phyloP scores from a whole-genome alignment of 805 yeast species.

The Candida anglica region DNA sequence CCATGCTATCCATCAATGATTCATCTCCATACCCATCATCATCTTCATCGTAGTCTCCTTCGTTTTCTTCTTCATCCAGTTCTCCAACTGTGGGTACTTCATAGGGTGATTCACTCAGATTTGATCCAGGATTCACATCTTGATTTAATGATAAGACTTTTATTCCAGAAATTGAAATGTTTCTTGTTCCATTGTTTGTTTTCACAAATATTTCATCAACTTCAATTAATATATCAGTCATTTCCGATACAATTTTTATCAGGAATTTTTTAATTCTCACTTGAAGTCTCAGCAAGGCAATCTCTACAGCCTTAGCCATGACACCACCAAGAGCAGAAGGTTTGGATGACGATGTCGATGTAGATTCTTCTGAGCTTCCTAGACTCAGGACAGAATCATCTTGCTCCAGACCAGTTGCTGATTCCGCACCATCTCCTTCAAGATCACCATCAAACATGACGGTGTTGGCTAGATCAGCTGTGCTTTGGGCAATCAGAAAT shows the following conservation, averaged over 20 bases:
- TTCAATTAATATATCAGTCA: conserved; percentile 29
- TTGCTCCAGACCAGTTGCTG: conserved; percentile 6
- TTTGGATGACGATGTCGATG: conserved; percentile 18
- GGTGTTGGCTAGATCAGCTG: conserved; percentile 68
- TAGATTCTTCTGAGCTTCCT: background rate
- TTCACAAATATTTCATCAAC: conserved; percentile 26
- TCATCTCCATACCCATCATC: conserved; percentile 33
- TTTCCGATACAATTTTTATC: conserved; percentile 47
- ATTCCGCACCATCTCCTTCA: conserved; percentile 11
- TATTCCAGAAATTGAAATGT: conserved; percentile 36
- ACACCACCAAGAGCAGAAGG: conserved; percentile 48
- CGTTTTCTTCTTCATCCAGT: conserved; percentile 13
- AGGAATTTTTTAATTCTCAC: conserved; percentile 45
- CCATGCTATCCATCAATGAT: conserved; percentile 53
- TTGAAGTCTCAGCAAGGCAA: conserved; percentile 59
- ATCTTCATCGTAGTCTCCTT: conserved; percentile 17
- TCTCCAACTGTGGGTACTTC: background rate
- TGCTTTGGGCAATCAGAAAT: conserved; percentile 65
- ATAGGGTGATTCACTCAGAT: conserved; percentile 4
- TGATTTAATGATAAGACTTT: conserved; percentile 40
- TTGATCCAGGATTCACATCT: conserved; percentile 23
- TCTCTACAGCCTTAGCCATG: conserved; percentile 62
- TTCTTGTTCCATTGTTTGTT: conserved; percentile 46
- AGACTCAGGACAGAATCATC: conserved; percentile 3
- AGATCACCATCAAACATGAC: conserved; percentile 34